Evolutionary conservation across 192 early-diverging fungal genomes (phyloP).

Genomic region (Coemansia sp.): DNA sequence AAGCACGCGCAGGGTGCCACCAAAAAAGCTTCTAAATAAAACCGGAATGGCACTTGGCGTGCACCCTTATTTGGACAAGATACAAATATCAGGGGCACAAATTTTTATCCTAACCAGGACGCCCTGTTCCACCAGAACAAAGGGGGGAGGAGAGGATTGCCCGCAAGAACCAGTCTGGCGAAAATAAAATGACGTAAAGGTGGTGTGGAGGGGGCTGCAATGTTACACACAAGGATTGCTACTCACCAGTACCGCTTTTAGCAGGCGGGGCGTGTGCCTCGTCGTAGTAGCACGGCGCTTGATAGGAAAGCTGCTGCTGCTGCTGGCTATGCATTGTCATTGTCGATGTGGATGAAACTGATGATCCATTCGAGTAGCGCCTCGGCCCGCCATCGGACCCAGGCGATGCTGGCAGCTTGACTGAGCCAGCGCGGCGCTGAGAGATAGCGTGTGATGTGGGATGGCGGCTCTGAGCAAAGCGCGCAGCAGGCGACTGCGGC

Average conservation of each 20-base stretch:
- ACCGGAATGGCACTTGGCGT: no score
- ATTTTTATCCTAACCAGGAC: not conserved
- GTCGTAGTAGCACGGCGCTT: not conserved
- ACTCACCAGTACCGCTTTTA: not conserved
- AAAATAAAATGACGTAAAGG: not conserved
- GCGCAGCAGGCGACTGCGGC: not conserved
- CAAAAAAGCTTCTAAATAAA: no score
- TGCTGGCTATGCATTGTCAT: conserved; percentile 1
- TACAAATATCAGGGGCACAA: no score
- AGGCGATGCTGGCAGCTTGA: conserved; percentile 8
- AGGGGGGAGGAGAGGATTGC: not conserved
- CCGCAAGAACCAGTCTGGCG: not conserved
- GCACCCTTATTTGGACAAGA: no score
- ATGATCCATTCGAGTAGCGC: conserved; percentile 34
- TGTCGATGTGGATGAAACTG: conserved; percentile 22
- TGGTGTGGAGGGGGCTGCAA: not conserved
- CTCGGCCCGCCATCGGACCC: conserved; percentile 12
- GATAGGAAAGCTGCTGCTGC: conserved; percentile 1
- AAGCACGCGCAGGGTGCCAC: no score
- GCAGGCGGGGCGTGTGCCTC: not conserved
- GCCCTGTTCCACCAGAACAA: not conserved
- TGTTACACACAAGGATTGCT: conserved; percentile 8
- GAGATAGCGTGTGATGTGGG: not conserved
- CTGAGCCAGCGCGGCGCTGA: conserved; percentile 39
- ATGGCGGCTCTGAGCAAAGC: not conserved